phyloP scores from a whole-genome alignment of 768 basidiomycete genomes.

The Glaciozyma antarctica region DNA sequence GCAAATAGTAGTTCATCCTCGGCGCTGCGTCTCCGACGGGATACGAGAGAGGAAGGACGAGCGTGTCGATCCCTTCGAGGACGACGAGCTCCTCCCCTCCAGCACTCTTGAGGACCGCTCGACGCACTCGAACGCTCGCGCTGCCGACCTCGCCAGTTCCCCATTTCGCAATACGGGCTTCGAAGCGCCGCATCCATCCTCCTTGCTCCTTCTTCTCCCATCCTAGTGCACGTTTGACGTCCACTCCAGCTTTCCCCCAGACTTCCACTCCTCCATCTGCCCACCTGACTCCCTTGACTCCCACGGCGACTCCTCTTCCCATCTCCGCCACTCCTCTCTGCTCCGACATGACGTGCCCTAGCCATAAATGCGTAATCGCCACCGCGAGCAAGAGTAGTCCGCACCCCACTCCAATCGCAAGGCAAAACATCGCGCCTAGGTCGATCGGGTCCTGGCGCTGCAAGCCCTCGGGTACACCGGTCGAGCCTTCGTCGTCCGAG shows the following conservation, averaged over 20 bases:
- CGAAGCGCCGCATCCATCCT: conserved; percentile 10
- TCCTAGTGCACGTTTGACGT: conserved; percentile 19
- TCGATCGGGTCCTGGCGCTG: neutral
- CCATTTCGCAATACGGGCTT: conserved; percentile 17
- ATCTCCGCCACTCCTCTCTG: conserved; percentile 15
- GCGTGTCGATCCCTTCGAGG: conserved; percentile 10
- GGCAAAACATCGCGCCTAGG: too few species aligned
- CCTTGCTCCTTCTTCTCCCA: conserved; percentile 21
- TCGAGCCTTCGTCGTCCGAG: conserved; percentile 12
- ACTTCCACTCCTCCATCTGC: conserved; percentile 8
- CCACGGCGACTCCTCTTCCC: conserved; percentile 18
- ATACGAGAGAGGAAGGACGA: conserved; percentile 26
- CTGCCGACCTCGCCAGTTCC: conserved; percentile 6
- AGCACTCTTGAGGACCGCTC: conserved; percentile 6
- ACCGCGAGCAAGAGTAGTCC: neutral
- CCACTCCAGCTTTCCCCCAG: conserved; percentile 20
- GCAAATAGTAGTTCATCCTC: conserved; percentile 11
- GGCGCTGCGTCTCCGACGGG: conserved; percentile 8
- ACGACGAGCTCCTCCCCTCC: conserved; percentile 7
- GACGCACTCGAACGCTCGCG: conserved; percentile 11
- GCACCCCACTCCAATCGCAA: too few species aligned
- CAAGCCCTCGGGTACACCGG: conserved; percentile 4
- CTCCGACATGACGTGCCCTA: conserved; percentile 27
- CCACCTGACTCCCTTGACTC: neutral
- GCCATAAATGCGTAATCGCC: conserved; percentile 22